These are phyloP conservation scores for Dactylellina leptospora DNA, from an alignment of 2,329 filamentous ascomycete species.

Conservation along the genomic window DNA sequence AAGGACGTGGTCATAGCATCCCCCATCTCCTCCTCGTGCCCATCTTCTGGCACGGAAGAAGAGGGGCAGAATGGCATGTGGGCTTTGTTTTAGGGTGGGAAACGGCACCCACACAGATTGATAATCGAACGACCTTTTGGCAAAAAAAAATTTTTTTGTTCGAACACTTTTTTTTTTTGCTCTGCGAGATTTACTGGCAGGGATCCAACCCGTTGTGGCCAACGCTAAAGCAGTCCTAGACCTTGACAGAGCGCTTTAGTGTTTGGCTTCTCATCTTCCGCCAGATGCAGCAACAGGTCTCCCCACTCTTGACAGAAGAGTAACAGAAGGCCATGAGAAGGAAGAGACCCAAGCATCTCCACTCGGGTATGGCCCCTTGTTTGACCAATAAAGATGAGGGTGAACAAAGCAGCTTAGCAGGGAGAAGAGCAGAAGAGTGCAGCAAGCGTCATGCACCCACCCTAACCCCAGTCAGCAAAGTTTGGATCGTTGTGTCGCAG, in stretches of 20 bases:
- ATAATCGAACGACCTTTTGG: slow-evolving; percentile 39
- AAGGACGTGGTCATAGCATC: too few relatives aligned
- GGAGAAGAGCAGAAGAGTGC: slow-evolving; percentile 51
- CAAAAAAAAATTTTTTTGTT: slow-evolving; percentile 23
- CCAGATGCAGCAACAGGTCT: slow-evolving; percentile 54
- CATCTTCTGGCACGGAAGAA: slow-evolving; percentile 3
- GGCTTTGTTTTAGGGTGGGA: slow-evolving; percentile 49
- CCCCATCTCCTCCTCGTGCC: too few relatives aligned
- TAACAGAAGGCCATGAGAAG: slow-evolving; percentile 50
- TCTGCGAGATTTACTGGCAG: slow-evolving; percentile 52
- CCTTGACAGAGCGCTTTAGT: slow-evolving; percentile 52
- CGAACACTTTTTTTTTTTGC: slow-evolving; percentile 21
- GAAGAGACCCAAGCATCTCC: slow-evolving; percentile 46
- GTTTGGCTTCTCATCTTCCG: slow-evolving; percentile 51
- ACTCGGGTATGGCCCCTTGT: slow-evolving; percentile 53
- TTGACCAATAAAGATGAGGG: slow-evolving; percentile 51
- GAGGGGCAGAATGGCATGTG: slow-evolving; percentile 32
- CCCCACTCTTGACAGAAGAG: slow-evolving; percentile 53
- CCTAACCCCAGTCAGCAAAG: slow-evolving; percentile 53
- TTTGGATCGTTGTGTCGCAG: slow-evolving; percentile 53
- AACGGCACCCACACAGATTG: slow-evolving; percentile 38
- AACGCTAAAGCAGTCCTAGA: slow-evolving; percentile 51
- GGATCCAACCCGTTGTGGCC: slow-evolving; percentile 52
- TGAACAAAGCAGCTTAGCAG: slow-evolving; percentile 53
- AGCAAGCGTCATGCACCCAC: slow-evolving; percentile 52